Evolutionary conservation across 805 yeast genomes (phyloP).

Genomic region (Ogataea glucozyma): DNA sequence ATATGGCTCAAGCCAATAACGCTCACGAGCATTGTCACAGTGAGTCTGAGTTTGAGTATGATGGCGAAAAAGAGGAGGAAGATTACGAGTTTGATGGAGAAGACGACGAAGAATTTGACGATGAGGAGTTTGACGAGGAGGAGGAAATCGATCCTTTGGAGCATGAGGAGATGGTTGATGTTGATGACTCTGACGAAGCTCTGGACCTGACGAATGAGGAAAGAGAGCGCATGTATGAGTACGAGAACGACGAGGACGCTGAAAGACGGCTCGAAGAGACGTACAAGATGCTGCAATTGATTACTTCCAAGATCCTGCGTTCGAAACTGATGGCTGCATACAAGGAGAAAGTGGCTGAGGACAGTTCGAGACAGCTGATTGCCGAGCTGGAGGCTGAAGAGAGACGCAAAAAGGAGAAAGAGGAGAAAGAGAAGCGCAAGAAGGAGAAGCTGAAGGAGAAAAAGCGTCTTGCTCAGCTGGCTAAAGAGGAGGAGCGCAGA

Average conservation of each 20-base stretch:
- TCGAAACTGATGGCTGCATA: slow-evolving; percentile 73
- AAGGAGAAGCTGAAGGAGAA: slow-evolving; percentile 72
- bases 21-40: slow-evolving; percentile 36
- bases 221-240: slow-evolving; percentile 39
- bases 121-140: slow-evolving; percentile 6
- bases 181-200: slow-evolving; percentile 23
- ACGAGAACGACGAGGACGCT: slow-evolving; percentile 47
- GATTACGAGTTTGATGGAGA: slow-evolving; percentile 13
- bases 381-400: slow-evolving; percentile 74
- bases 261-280: slow-evolving; percentile 73
- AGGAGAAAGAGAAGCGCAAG: slow-evolving; percentile 62
- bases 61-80: slow-evolving; percentile 8
- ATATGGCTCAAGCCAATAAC: no score
- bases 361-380: slow-evolving; percentile 59
- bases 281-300: slow-evolving; percentile 74
- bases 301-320: slow-evolving; percentile 76
- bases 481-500: slow-evolving; percentile 61
- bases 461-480: slow-evolving; percentile 59
- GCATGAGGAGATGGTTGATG: slow-evolving; percentile 11
- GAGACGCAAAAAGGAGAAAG: slow-evolving; percentile 60
- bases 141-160: slow-evolving; percentile 4
- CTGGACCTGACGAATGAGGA: slow-evolving; percentile 24
- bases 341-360: slow-evolving; percentile 79
- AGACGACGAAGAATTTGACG: slow-evolving; percentile 18
- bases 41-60: slow-evolving; percentile 33